Evolutionary conservation across 2,329 filamentous ascomycete genomes (phyloP), one percentile per base, ranked within the genome.

Genomic region (Penicillium sp.): DNA sequence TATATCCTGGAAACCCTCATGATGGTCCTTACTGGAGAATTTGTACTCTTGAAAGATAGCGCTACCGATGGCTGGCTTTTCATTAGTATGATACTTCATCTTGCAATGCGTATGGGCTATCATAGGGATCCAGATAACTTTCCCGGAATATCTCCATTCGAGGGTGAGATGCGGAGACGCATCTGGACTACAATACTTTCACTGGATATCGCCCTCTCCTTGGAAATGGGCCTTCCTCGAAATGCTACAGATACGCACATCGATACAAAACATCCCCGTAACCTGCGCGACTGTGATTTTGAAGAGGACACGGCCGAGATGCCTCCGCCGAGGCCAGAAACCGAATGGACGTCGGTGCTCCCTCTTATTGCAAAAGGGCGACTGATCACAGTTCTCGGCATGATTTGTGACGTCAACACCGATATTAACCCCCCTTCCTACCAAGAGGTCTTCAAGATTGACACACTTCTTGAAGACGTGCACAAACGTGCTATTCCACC

Each of bases 191-290:
- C 67, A 19, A 59, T 73, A 3, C 56, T 69, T 2, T 82, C 86
- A 66, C 75, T 86, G 43, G 86, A 88, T 61, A 68, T 84, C 2
- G 71, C 87, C 10, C 77, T 83, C 1, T 80, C 83, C 1, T 86
- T 85, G 64, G 83, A 87, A 62, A 78, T 87, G 62, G 86, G 86
- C 1, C 72, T 88, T 33, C 86, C 86, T 8, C 80, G 80, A 58
- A 83, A 85, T 77, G 77, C 86, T 40, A 75, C 81, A 48, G 76
- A 79, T n/a, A 79, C 83, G 43, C 81, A 86, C 47, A 81, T 78
- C 39, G 86, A 88, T 62, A 85, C 83, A 0, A 60, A 67, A 2
- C 65, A 79, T 19, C 84, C 85, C 3, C 73, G 76, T 8, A 87
- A 88, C 63, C 65, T 87, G n/a, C 67, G 78, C 24, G 85, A 88